Evolutionary conservation across 225 moss, liverwort and hornwort species (phyloP), one percentile per base, ranked within the genome.

Genomic region (Pseudisothecium myosuroides): DNA sequence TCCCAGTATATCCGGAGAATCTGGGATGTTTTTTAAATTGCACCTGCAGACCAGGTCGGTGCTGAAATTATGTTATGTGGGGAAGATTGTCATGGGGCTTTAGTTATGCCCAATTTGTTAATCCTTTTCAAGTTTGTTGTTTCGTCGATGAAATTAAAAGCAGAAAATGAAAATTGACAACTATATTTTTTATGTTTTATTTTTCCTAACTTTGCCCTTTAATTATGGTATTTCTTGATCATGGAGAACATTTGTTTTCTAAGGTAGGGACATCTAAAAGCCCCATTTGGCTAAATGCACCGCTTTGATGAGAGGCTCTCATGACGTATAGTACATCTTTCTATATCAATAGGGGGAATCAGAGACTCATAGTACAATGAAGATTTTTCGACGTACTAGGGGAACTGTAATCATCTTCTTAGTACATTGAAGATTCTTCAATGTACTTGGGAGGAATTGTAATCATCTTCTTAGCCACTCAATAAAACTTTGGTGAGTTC

Each of bases 381-480:
- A 36, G 8, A 52, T 22, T 52, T 5, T 52, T 54, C 5, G 9
- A 23, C 0, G 0, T 12, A 7, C 1, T 5, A 0, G 1, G 0
- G 0, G 36, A 54, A 34, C 0, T 5, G 2, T 2, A 52, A 52
- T 36, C 14, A 76, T 52, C 8, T 22, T 34, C 4, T 12, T 32
- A 47, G 8, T 21, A 14, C 0, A 1, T 36, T 76, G 13, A 50
- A 21, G 12, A 50, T 21, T 50, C 8, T 76, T 50, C 7, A 22
- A 21, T 0, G 0, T 14, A 7, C 1, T 5, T 17, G 17, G 0
- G 1, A 0, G 1, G 36, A 52, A 34, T 0, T 5, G 1, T 2
- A 36, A 52, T 36, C 22, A 76, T 76, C 3, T 22, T 22, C 4
- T 12, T 32, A 47, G 12, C 2, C 0, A 0, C 20, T 32, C 4